phyloP scores from a whole-genome alignment of 352 stramenopile genomes.

The Thraustotheca clavata region DNA sequence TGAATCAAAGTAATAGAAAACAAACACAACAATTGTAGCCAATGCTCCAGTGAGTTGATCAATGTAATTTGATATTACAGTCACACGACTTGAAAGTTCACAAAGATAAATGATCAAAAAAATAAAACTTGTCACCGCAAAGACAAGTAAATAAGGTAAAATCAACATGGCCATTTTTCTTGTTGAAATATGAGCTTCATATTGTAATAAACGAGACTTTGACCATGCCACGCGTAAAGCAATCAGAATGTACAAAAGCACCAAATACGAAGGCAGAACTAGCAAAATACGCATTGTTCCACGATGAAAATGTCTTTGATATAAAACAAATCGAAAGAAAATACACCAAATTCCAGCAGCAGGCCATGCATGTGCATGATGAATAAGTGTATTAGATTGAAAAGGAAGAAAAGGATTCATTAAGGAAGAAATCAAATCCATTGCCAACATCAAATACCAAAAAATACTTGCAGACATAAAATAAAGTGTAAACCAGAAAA shows the following conservation, averaged over 20 bases:
- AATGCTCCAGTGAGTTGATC: slow-evolving; percentile 66
- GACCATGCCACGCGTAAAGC: slow-evolving; percentile 54
- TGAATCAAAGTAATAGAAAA: slow-evolving; percentile 69
- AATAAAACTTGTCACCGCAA: slow-evolving; percentile 40
- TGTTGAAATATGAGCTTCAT: slow-evolving; percentile 62
- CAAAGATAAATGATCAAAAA: slow-evolving; percentile 50
- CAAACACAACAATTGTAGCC: slow-evolving; percentile 55
- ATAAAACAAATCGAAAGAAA: slow-evolving; percentile 52
- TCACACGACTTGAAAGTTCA: slow-evolving; percentile 29
- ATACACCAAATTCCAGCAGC: slow-evolving; percentile 55
- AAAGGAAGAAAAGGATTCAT: slow-evolving; percentile 83
- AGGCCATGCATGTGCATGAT: slow-evolving; percentile 77
- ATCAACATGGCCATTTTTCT: slow-evolving; percentile 76
- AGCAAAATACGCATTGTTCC: slow-evolving; percentile 38
- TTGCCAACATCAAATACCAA: slow-evolving; percentile 79
- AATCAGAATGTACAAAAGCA: slow-evolving; percentile 53
- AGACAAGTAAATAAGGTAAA: slow-evolving; percentile 65
- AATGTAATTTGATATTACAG: slow-evolving; percentile 41
- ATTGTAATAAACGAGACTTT: slow-evolving; percentile 59
- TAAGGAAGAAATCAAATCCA: slow-evolving; percentile 81
- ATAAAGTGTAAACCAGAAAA: slow-evolving; percentile 77
- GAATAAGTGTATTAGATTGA: slow-evolving; percentile 78
- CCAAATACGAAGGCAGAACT: slow-evolving; percentile 51
- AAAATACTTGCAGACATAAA: slow-evolving; percentile 66
- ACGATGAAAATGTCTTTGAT: slow-evolving; percentile 29